Base-by-base conservation (phyloP, 139 green algal genomes). In the Bryopsis sp. region DNA sequence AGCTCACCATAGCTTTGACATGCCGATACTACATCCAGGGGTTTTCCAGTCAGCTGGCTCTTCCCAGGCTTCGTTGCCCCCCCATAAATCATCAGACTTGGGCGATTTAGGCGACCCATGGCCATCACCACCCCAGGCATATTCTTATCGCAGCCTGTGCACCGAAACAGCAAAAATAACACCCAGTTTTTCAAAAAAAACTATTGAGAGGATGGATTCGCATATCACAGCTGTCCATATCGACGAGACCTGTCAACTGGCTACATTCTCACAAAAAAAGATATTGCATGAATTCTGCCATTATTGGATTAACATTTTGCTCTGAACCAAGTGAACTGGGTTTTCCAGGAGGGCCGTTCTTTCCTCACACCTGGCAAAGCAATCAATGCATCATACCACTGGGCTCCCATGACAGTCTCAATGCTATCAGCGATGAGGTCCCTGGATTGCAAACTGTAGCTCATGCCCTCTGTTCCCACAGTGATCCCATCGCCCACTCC, bases 391-490 rank as follows among this genome's bases (percentile, higher is more conserved):
- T 54, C 43, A 19, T 54, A 54, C 43, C 43, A 54, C 19, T 97
- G 92, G 0, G 88, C 92, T 7, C 72, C 68, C 92, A 97, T 97
- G 32, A 97, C 90, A 2, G 93, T 97, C 85, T 98, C 93, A 15
- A 98, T 96, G 68, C 76, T 89, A 82, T 97, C 91, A 6, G 92
- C 92, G 59, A 97, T 97, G 47, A 97, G 69, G 71, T 54, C 43
- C 15, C 43, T 11, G 15, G 43, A 54, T 19, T 94, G 90, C 68
- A 96, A 79, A 50, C 75, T 88, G 85, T 79, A 97, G 80, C 79
- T 89, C 94, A 99, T 99, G 78, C 94, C 94, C 60, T 96, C 88
- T 2, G 94, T 99, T 67, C 94, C 94, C 94, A 99, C 98, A 73
- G 79, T 91, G 78, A 99, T 98, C 73, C 86, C 94, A 68, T 99